These are phyloP conservation scores for Aspergillus sp. DNA, from an alignment of 2,329 filamentous ascomycete genomes.

Conservation along the genomic window DNA sequence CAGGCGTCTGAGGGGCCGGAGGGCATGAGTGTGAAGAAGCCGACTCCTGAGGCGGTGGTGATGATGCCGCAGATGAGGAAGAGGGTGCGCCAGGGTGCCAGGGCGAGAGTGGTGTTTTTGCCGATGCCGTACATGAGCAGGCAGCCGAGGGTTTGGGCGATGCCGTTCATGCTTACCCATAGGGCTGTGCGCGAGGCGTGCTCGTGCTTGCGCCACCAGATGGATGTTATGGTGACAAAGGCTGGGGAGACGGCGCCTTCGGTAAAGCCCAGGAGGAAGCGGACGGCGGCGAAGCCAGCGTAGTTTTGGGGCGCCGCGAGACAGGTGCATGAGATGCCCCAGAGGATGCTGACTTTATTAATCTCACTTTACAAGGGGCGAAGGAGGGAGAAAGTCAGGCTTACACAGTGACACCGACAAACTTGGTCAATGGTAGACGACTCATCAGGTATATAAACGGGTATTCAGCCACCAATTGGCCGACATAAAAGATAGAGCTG, in stretches of 20 bases:
- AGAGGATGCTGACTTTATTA: neutral
- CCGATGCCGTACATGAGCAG: constrained; percentile 7
- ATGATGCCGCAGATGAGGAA: constrained; percentile 51
- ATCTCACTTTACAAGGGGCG: neutral
- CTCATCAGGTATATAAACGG: constrained; percentile 55
- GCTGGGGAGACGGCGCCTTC: constrained; percentile 45
- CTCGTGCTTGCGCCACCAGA: constrained; percentile 37
- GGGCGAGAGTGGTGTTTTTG: neutral
- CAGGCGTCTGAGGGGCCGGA: constrained; percentile 46
- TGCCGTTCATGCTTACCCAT: constrained; percentile 7
- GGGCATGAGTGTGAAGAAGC: constrained; percentile 44
- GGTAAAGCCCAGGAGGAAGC: constrained; percentile 42
- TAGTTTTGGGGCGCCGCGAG: constrained; percentile 3
- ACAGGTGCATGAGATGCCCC: constrained; percentile 1
- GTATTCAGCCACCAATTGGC: constrained; percentile 50
- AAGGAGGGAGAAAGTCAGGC: neutral
- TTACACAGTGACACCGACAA: constrained; percentile 43
- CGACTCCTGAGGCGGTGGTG: constrained; percentile 42
- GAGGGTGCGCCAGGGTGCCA: constrained; percentile 45
- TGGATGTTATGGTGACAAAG: constrained; percentile 44
- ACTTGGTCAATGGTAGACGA: constrained; percentile 50
- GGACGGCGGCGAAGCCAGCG: constrained; percentile 17
- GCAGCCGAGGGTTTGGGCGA: constrained; percentile 7
- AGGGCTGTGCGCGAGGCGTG: constrained; percentile 31
- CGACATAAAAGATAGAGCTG: constrained; percentile 36